Percentiles rank a stretch among this genome's conserved stretches.
Conservation (phyloP, 352 stramenopile genomes). For the Phytopythium aichiense region DNA sequence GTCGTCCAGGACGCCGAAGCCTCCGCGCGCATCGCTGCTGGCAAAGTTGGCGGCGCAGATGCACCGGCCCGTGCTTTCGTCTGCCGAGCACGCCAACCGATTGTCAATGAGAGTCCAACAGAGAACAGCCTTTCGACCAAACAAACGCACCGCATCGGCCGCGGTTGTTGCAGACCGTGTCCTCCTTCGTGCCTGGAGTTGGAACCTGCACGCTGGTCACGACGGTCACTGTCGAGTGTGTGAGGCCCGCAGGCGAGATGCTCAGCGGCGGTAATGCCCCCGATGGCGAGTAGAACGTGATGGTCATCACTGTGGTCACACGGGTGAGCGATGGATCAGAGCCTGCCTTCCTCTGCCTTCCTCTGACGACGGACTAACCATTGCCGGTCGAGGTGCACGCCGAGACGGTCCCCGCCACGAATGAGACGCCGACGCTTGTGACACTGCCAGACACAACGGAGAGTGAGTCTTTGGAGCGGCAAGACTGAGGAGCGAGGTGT, state of each 20-base stretch:
- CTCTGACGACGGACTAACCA: conserved; percentile 13
- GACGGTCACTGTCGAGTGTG: conserved; percentile 29
- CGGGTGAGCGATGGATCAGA: background rate
- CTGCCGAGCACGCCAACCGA: conserved; percentile 14
- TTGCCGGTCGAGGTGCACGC: conserved; percentile 43
- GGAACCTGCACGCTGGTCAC: conserved; percentile 19
- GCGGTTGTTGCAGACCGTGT: conserved; percentile 74
- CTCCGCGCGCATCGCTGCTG: conserved; percentile 51
- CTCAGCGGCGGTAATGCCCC: conserved; percentile 52
- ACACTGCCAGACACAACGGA: conserved; percentile 28
- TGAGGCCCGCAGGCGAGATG: conserved; percentile 29
- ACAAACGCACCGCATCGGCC: conserved; percentile 50
- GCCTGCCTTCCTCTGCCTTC: background rate
- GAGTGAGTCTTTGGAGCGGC: background rate
- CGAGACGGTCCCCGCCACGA: conserved; percentile 19
- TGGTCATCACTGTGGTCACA: conserved; percentile 18
- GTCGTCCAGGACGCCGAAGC: conserved; percentile 42
- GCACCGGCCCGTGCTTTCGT: conserved; percentile 60
- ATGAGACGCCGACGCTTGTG: conserved; percentile 39
- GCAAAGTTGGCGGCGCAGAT: conserved; percentile 53
- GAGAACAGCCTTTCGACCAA: background rate
- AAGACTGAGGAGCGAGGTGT: background rate
- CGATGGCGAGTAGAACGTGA: conserved; percentile 67
- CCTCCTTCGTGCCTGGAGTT: conserved; percentile 52
- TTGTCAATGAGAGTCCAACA: background rate